Evolutionary conservation across 2,329 filamentous ascomycete species (phyloP).

Genomic region (Neonectria neomacrospora): DNA sequence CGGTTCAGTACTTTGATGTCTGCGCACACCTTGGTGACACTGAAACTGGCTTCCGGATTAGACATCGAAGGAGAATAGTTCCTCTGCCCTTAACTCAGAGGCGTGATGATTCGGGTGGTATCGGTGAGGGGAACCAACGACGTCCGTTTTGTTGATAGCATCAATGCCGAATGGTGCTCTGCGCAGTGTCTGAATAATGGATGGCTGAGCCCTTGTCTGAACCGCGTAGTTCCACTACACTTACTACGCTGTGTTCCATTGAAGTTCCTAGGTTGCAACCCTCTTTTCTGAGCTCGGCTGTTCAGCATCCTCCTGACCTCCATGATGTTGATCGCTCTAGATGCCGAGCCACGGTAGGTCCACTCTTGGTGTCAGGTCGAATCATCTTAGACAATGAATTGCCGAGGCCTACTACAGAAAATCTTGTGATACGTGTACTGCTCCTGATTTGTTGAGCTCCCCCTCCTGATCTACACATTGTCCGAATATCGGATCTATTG

Average conservation of each 20-base stretch:
- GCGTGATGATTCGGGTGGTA: neutral
- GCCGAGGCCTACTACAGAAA: slow-evolving; percentile 3
- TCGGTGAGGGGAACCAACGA: neutral
- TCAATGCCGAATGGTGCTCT: neutral
- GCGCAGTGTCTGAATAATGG: neutral
- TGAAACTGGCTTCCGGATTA: too few relatives aligned
- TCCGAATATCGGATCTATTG: slow-evolving; percentile 27
- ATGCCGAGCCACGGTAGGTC: neutral
- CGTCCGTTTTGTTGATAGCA: neutral
- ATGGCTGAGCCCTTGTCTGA: neutral
- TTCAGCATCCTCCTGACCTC: neutral
- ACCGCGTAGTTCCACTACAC: too few relatives aligned
- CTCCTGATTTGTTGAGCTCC: neutral
- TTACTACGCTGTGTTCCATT: neutral
- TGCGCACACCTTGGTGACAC: too few relatives aligned
- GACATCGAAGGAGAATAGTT: too few relatives aligned
- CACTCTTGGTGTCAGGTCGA: neutral
- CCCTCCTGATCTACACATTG: neutral
- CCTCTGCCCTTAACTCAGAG: neutral
- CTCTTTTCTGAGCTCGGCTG: neutral
- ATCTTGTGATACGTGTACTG: neutral
- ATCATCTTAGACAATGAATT: neutral
- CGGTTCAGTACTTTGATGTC: neutral
- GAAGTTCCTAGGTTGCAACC: neutral
- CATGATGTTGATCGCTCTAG: neutral